Percentiles rank a stretch among this genome's conserved stretches.
These are phyloP conservation scores for Candida smagusa DNA, from an alignment of 1,139 yeast genomes.

Conservation along the genomic window DNA sequence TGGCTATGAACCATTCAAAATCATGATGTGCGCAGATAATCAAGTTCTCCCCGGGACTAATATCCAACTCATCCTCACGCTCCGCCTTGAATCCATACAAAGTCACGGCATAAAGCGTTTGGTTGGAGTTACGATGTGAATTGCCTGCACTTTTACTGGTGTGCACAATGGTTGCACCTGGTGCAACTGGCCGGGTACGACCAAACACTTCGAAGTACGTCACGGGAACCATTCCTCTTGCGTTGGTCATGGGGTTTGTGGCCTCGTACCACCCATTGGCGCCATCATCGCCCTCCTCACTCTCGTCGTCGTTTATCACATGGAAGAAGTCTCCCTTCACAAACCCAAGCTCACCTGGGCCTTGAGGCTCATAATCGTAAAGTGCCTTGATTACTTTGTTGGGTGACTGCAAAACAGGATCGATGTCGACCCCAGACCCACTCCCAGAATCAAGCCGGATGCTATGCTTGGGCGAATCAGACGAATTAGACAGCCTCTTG, in stretches of 20 bases:
- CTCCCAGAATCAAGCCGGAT: slow-evolving; percentile 13
- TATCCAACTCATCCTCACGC: slow-evolving; percentile 82
- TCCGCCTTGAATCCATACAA: slow-evolving; percentile 87
- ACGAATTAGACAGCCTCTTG: slow-evolving; percentile 38
- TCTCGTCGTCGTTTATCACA: slow-evolving; percentile 62
- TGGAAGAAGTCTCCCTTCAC: slow-evolving; percentile 85
- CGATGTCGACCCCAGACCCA: slow-evolving; percentile 5
- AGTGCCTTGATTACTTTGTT: slow-evolving; percentile 82
- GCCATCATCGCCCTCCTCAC: slow-evolving; percentile 28
- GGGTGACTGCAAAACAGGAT: slow-evolving; percentile 48
- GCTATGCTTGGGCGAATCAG: slow-evolving; percentile 34
- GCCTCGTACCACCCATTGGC: slow-evolving; percentile 81
- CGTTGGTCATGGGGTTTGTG: slow-evolving; percentile 75
- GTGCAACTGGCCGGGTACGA: slow-evolving; percentile 41
- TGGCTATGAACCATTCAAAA: slow-evolving; percentile 96
- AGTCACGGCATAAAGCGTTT: slow-evolving; percentile 45
- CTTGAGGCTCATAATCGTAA: slow-evolving; percentile 73
- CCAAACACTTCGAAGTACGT: slow-evolving; percentile 78
- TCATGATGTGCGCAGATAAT: slow-evolving; percentile 95
- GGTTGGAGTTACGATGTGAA: slow-evolving; percentile 18
- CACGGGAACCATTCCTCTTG: slow-evolving; percentile 84
- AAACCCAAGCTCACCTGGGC: slow-evolving; percentile 79
- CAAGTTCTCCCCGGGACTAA: slow-evolving; percentile 81
- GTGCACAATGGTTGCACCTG: slow-evolving; percentile 6
- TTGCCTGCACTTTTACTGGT: slow-evolving; percentile 2